A percentile compares a stretch with the other conserved stretches of the same genome.
phyloP scores from a whole-genome alignment of 78 protist species.

The Pigoraptor vietnamica region DNA sequence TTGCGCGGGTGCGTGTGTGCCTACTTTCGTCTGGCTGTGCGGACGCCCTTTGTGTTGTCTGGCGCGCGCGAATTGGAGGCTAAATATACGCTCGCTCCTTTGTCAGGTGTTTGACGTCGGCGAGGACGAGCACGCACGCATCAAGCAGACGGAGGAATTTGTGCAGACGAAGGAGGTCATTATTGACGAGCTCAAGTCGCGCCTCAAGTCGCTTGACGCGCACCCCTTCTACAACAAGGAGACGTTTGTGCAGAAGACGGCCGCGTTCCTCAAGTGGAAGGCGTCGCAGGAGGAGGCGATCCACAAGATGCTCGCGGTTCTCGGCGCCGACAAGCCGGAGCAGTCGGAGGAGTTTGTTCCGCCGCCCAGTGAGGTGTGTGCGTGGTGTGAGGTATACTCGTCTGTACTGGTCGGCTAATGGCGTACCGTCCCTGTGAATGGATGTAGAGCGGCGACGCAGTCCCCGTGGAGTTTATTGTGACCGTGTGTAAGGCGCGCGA shows the following conservation, averaged over 20 bases:
- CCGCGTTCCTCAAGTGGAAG: neutral
- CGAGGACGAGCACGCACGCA: neutral
- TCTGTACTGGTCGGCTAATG: too few relatives aligned
- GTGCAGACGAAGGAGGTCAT: slow-evolving; percentile 1
- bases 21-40: too few relatives aligned
- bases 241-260: neutral
- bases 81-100: too few relatives aligned
- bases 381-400: too few relatives aligned
- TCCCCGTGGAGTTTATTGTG: neutral
- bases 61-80: too few relatives aligned
- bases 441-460: neutral
- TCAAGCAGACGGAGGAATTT: neutral
- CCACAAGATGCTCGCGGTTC: neutral
- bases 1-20: neutral
- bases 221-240: neutral
- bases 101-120: neutral
- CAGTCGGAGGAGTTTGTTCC: neutral
- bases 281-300: neutral
- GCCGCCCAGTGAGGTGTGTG: neutral
- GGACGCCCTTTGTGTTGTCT: too few relatives aligned
- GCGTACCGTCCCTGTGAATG: too few relatives aligned
- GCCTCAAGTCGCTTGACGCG: neutral
- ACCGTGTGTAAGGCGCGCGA: neutral
- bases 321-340: neutral
- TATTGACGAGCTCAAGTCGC: neutral